phyloP scores from a whole-genome alignment of 176 grass and related monocot species.

The Elaeis guineensis region DNA sequence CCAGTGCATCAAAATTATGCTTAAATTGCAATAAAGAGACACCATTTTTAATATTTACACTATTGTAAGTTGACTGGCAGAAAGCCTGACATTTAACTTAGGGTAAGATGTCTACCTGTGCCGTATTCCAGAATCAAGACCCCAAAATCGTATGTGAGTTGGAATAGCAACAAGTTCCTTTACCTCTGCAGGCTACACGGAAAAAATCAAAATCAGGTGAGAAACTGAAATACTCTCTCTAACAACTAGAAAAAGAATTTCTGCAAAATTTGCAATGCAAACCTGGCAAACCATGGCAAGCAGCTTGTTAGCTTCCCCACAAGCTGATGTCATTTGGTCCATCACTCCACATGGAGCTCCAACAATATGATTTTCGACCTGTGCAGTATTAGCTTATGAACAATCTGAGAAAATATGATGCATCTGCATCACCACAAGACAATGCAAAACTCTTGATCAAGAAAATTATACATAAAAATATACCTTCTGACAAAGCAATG shows the following conservation, averaged over 20 bases:
- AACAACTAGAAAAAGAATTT: background rate
- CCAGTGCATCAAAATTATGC: no score
- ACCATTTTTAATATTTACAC: no score
- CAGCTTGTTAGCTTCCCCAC: constrained; percentile 93
- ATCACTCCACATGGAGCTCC: constrained; percentile 96
- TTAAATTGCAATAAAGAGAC: no score
- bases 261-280: constrained; percentile 18
- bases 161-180: constrained; percentile 94
- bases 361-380: constrained; percentile 93
- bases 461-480: constrained; percentile 4
- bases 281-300: constrained; percentile 99
- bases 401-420: background rate
- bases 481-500: constrained; percentile 96
- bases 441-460: background rate
- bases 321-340: constrained; percentile 99
- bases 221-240: no score
- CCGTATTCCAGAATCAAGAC: constrained; percentile 93
- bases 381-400: constrained; percentile 9
- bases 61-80: no score
- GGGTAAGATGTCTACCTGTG: constrained; percentile 50
- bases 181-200: constrained; percentile 87
- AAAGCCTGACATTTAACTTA: background rate
- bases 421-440: no score
- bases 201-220: constrained; percentile 1
- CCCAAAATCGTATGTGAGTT: constrained; percentile 90